Evolutionary conservation across 345 rosid species (phyloP).

Genomic region (Cardamine chenopodiifolia): DNA sequence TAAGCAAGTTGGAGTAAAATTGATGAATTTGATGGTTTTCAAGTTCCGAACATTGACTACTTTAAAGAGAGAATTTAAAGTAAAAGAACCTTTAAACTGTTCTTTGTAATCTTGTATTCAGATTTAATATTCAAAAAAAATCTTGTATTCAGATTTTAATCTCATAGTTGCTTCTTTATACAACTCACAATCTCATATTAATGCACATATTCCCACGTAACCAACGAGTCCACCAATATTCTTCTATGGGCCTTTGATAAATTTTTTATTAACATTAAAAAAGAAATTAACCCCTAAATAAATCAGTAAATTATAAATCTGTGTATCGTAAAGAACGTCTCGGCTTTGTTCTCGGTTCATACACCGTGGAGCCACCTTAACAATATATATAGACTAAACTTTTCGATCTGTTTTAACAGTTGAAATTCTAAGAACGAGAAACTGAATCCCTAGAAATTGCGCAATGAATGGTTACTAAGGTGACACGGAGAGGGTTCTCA

Average conservation of each 20-base stretch:
- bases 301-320: conserved; percentile 10
- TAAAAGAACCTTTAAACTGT: conserved; percentile 6
- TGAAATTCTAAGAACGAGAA: conserved; percentile 33
- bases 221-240: conserved; percentile 45
- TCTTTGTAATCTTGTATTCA: conserved; percentile 40
- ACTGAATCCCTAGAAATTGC: conserved; percentile 35
- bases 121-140: too few relatives aligned
- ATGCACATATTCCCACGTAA: conserved; percentile 37
- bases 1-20: conserved; percentile 32
- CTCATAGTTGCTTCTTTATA: conserved; percentile 38
- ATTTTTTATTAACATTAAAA: not conserved
- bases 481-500: conserved; percentile 27
- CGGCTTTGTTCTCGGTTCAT: conserved; percentile 49
- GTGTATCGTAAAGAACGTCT: conserved; percentile 48
- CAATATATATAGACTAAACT: conserved; percentile 10
- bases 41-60: conserved; percentile 63
- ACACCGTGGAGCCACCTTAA: conserved; percentile 37
- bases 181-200: conserved; percentile 33
- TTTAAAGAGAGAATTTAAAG: conserved; percentile 29
- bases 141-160: conserved; percentile 37
- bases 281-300: not conserved
- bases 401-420: conserved; percentile 18
- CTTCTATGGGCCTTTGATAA: conserved; percentile 31
- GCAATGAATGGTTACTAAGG: conserved; percentile 28
- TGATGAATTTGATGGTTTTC: conserved; percentile 67